These are phyloP conservation scores for Pyrenochaeta sp. DNA, from an alignment of 2,329 filamentous ascomycete species.

Conservation along the genomic window DNA sequence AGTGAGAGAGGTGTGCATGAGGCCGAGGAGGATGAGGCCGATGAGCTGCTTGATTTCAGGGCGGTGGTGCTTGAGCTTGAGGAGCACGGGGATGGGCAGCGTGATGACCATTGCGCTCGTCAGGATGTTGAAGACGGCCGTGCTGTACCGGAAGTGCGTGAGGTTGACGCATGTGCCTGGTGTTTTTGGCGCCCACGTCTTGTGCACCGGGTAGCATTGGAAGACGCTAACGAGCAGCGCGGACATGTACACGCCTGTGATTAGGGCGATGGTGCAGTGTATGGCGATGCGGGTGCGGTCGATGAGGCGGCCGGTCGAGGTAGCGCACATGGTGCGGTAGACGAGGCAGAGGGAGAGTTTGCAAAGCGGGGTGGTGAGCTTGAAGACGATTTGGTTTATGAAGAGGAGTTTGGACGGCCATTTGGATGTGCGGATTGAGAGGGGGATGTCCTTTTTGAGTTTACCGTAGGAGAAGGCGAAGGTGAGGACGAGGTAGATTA, in stretches of 20 bases:
- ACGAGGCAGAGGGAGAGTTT: conserved; percentile 2
- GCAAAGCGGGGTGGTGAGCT: conserved; percentile 5
- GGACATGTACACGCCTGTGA: not conserved
- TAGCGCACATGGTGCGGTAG: not conserved
- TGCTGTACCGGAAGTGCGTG: conserved; percentile 4
- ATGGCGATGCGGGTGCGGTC: conserved; percentile 1
- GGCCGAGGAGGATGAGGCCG: conserved; percentile 1
- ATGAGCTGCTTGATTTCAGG: conserved; percentile 5
- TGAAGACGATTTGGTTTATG: conserved; percentile 6
- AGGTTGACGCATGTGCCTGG: not conserved
- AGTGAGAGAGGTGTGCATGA: conserved; percentile 2
- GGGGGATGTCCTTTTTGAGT: conserved; percentile 1
- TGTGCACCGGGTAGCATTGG: not conserved
- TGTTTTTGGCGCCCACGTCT: conserved; percentile 1
- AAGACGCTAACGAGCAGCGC: conserved; percentile 2
- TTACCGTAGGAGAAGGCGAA: conserved; percentile 1
- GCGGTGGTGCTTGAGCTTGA: conserved; percentile 3
- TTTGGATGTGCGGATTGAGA: not conserved
- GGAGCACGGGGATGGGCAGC: conserved; percentile 1
- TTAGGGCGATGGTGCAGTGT: not conserved
- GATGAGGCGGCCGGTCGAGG: not conserved
- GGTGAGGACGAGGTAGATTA: not conserved
- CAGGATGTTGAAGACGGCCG: not conserved
- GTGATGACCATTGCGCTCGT: conserved; percentile 2
- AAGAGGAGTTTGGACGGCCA: conserved; percentile 4